Conservation (phyloP, 805 yeast genomes). For the Clavispora vitiphila region DNA sequence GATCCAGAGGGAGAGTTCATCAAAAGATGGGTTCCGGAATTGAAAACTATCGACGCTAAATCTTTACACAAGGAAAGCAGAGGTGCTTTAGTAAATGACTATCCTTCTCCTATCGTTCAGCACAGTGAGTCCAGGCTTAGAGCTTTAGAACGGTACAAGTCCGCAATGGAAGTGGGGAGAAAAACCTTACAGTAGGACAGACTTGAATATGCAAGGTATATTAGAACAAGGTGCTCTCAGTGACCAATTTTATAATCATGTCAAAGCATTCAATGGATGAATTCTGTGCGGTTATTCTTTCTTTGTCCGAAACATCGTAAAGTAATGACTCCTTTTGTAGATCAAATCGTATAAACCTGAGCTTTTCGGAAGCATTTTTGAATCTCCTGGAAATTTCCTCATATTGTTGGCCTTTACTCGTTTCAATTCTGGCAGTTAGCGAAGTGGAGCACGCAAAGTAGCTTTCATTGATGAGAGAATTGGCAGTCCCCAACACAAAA, state of each 20-base stretch:
- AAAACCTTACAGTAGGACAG: slow-evolving; percentile 3
- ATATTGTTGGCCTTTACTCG: slow-evolving; percentile 8
- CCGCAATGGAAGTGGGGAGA: slow-evolving; percentile 22
- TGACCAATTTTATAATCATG: background rate
- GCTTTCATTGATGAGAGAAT: slow-evolving; percentile 11
- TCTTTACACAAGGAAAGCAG: slow-evolving; percentile 28
- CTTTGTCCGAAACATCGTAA: slow-evolving; percentile 4
- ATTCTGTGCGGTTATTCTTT: slow-evolving; percentile 2
- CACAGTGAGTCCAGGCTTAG: slow-evolving; percentile 36
- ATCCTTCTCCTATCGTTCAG: slow-evolving; percentile 43
- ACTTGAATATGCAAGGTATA: too few species aligned
- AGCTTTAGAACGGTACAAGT: slow-evolving; percentile 38
- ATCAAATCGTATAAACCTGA: slow-evolving; percentile 10
- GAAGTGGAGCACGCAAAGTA: slow-evolving; percentile 11
- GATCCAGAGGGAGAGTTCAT: slow-evolving; percentile 46
- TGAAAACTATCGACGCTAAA: slow-evolving; percentile 24
- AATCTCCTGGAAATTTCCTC: slow-evolving; percentile 2
- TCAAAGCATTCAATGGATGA: slow-evolving; percentile 6
- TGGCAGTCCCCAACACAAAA: slow-evolving; percentile 6
- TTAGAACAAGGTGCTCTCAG: too few species aligned
- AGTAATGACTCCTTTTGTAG: slow-evolving; percentile 8
- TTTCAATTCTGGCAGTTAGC: slow-evolving; percentile 4
- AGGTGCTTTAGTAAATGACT: slow-evolving; percentile 5
- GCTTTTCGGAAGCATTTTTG: background rate
- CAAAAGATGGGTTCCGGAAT: slow-evolving; percentile 47